Percentiles rank a stretch among this genome's conserved stretches.
Conservation (phyloP, 352 stramenopile species). For the Halophytophthora polymorphica region DNA sequence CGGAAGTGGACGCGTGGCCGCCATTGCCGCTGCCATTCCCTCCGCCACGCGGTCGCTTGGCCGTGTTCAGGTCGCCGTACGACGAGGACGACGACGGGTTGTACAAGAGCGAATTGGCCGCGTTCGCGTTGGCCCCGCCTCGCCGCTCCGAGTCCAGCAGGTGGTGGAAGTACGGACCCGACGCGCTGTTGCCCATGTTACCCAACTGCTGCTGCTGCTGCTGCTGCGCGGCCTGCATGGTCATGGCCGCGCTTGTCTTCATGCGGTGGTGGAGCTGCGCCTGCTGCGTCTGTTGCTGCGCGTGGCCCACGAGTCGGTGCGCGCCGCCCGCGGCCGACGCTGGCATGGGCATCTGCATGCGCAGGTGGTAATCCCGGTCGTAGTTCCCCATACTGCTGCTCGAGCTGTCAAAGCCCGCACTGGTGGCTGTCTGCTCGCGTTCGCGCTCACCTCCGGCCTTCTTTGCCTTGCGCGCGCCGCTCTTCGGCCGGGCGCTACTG, state of each 20-base stretch:
- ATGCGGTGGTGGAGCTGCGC: slow-evolving; percentile 25
- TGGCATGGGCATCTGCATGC: slow-evolving; percentile 37
- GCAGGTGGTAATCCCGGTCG: slow-evolving; percentile 49
- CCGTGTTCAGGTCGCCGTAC: neutral
- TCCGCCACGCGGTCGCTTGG: slow-evolving; percentile 20
- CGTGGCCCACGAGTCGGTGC: slow-evolving; percentile 7
- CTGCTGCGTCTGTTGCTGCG: slow-evolving; percentile 9
- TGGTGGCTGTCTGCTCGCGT: neutral
- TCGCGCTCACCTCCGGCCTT: slow-evolving; percentile 4
- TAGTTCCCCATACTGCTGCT: slow-evolving; percentile 48
- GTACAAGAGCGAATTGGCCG: slow-evolving; percentile 19
- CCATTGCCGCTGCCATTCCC: slow-evolving; percentile 15
- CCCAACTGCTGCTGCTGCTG: slow-evolving; percentile 1
- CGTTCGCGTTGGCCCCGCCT: slow-evolving; percentile 10
- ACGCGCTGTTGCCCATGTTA: neutral
- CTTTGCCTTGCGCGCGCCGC: slow-evolving; percentile 8
- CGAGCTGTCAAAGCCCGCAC: neutral
- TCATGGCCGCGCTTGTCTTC: slow-evolving; percentile 5
- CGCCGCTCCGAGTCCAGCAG: slow-evolving; percentile 22
- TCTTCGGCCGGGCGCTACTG: slow-evolving; percentile 3
- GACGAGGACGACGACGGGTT: slow-evolving; percentile 3
- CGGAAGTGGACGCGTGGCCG: neutral
- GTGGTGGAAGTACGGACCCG: slow-evolving; percentile 27
- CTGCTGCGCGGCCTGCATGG: neutral
- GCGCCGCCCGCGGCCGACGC: neutral